These are phyloP conservation scores for Mycena chlorophos DNA, from an alignment of 768 basidiomycete species.

Conservation along the genomic window DNA sequence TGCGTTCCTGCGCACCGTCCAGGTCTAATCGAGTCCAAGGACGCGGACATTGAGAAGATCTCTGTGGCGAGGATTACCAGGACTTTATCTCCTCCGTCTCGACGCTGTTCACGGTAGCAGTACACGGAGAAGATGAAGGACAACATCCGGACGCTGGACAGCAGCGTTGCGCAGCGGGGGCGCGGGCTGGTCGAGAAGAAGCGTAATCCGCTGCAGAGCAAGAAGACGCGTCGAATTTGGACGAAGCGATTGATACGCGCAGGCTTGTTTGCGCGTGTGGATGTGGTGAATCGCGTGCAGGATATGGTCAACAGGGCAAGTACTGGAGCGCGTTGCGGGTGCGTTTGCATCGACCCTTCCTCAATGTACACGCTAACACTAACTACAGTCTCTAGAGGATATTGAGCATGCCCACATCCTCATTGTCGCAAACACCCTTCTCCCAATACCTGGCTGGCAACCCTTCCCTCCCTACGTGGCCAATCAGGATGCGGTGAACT, in stretches of 20 bases:
- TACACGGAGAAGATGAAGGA: constrained; percentile 94
- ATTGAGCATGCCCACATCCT: constrained; percentile 87
- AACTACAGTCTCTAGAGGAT: constrained; percentile 85
- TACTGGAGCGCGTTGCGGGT: constrained; percentile 97
- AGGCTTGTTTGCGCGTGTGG: constrained; percentile 87
- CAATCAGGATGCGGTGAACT: constrained; percentile 94
- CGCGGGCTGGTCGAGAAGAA: constrained; percentile 92
- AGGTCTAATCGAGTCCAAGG: constrained; percentile 92
- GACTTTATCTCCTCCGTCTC: constrained; percentile 97
- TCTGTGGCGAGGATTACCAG: constrained; percentile 95
- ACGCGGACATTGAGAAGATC: constrained; percentile 93
- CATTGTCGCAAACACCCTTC: constrained; percentile 89
- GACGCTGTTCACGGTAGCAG: constrained; percentile 94
- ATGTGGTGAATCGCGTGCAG: constrained; percentile 88
- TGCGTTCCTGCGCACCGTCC: constrained; percentile 80
- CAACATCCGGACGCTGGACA: constrained; percentile 86
- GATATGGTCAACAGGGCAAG: constrained; percentile 91
- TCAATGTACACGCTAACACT: constrained; percentile 30
- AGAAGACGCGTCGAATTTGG: constrained; percentile 93
- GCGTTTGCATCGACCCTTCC: constrained; percentile 43
- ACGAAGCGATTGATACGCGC: constrained; percentile 96
- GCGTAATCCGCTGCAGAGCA: constrained; percentile 80
- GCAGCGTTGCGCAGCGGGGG: constrained; percentile 86
- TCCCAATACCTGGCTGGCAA: constrained; percentile 89
- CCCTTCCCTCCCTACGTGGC: constrained; percentile 83